Conservation (phyloP, 176 grass and related monocot species). For the Oryza punctata region DNA sequence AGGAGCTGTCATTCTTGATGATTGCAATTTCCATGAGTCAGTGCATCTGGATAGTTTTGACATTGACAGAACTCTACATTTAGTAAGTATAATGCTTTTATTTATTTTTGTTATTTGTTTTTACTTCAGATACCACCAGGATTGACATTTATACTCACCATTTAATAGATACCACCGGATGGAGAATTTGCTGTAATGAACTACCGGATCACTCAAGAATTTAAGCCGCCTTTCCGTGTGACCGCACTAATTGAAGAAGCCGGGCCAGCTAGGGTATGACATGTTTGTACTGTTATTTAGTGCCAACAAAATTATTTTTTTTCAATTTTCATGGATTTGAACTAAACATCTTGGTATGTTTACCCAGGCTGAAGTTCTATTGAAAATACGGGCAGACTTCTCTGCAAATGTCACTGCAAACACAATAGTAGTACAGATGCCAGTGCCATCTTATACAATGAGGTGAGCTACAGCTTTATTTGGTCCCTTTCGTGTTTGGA, state of each 20-base stretch:
- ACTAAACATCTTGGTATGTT: conserved; percentile 29
- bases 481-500: conserved; percentile 13
- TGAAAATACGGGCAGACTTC: conserved; percentile 97
- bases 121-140: background rate
- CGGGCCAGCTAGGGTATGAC: conserved; percentile 67
- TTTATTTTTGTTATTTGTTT: background rate
- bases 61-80: conserved; percentile 81
- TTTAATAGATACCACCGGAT: conserved; percentile 82
- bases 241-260: conserved; percentile 97
- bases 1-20: conserved; percentile 86
- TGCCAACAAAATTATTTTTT: conserved; percentile 13
- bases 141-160: conserved; percentile 16
- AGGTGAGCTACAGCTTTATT: conserved; percentile 53
- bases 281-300: conserved; percentile 38
- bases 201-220: conserved; percentile 97
- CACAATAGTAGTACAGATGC: conserved; percentile 94
- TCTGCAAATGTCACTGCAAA: conserved; percentile 88
- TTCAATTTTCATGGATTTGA: conserved; percentile 8
- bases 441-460: conserved; percentile 84
- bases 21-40: conserved; percentile 98
- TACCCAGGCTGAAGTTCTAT: conserved; percentile 79
- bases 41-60: conserved; percentile 98
- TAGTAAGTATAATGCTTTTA: conserved; percentile 58
- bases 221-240: conserved; percentile 86
- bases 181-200: conserved; percentile 99